Evolutionary conservation across 805 yeast genomes (phyloP).

Genomic region (Kluyveromyces lactis): DNA sequence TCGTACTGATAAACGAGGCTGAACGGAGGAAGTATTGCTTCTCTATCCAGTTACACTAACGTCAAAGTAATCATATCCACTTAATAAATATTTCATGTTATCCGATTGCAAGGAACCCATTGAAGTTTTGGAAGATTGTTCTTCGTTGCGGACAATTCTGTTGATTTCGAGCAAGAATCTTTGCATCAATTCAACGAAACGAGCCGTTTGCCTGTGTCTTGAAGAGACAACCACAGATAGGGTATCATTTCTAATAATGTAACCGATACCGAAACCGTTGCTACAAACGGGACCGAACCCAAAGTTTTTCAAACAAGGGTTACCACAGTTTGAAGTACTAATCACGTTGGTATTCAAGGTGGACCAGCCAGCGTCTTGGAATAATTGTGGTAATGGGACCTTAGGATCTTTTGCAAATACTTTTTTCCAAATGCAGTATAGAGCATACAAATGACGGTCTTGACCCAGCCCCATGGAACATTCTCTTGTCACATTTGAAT

Average conservation of each 20-base stretch:
- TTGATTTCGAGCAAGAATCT: conserved; percentile 53
- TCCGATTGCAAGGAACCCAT: conserved; percentile 22
- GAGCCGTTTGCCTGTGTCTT: conserved; percentile 77
- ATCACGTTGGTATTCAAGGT: conserved; percentile 69
- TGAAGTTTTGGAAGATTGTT: conserved; percentile 9
- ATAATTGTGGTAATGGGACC: conserved; percentile 55
- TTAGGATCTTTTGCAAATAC: conserved; percentile 18
- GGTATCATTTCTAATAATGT: conserved; percentile 73
- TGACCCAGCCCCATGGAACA: conserved; percentile 80
- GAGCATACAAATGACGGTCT: conserved; percentile 82
- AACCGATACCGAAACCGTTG: conserved; percentile 91
- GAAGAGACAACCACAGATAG: conserved; percentile 78
- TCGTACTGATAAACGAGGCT: no score
- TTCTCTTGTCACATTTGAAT: conserved; percentile 55
- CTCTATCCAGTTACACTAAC: conserved; percentile 22
- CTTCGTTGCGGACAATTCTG: conserved; percentile 16
- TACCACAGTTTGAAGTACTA: conserved; percentile 86
- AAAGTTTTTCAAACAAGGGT: conserved; percentile 76
- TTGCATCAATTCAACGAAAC: conserved; percentile 64
- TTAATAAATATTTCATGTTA: conserved; percentile 40
- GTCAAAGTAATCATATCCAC: conserved; percentile 86
- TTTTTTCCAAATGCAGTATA: conserved; percentile 77
- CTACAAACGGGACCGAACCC: conserved; percentile 90
- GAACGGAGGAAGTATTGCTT: no score
- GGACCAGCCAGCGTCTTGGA: conserved; percentile 86